phyloP scores from a whole-genome alignment of 305 asterid species.

The Stenogyne calaminthoides region DNA sequence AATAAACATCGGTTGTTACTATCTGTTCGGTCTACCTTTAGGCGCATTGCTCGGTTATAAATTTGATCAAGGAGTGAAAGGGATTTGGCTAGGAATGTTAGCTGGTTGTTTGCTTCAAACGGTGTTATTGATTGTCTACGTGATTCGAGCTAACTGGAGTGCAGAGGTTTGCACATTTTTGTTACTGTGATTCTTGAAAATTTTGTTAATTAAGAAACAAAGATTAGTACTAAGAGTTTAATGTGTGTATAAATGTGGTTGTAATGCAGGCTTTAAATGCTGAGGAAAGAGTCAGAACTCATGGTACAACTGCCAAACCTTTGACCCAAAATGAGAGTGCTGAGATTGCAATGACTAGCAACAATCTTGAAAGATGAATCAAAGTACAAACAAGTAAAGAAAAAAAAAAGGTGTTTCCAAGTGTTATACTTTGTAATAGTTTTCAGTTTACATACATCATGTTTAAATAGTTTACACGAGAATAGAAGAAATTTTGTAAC shows the following conservation, averaged over 20 bases:
- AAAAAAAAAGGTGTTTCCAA: neutral
- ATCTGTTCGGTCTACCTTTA: conserved; percentile 66
- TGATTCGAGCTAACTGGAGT: conserved; percentile 55
- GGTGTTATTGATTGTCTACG: conserved; percentile 30
- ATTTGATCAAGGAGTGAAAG: conserved; percentile 63
- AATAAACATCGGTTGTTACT: conserved; percentile 54
- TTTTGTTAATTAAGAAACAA: neutral
- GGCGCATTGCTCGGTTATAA: conserved; percentile 72
- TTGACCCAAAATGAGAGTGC: conserved; percentile 32
- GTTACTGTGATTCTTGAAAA: conserved; percentile 8
- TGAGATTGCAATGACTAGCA: conserved; percentile 23
- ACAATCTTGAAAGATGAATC: neutral
- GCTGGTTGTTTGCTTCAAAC: conserved; percentile 72
- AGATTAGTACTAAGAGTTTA: neutral
- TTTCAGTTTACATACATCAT: neutral
- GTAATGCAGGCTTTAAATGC: conserved; percentile 52
- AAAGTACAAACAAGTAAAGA: neutral
- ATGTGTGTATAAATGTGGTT: neutral
- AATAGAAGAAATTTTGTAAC: conserved; percentile 8
- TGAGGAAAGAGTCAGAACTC: conserved; percentile 47
- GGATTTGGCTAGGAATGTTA: conserved; percentile 75
- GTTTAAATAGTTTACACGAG: neutral
- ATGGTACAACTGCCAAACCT: conserved; percentile 27
- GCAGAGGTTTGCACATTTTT: conserved; percentile 46
- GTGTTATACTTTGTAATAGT: neutral